A percentile compares a stretch with the other conserved stretches of the same genome.
phyloP scores from a whole-genome alignment of 2,329 filamentous ascomycete genomes.

The Amylocarpus encephaloides region DNA sequence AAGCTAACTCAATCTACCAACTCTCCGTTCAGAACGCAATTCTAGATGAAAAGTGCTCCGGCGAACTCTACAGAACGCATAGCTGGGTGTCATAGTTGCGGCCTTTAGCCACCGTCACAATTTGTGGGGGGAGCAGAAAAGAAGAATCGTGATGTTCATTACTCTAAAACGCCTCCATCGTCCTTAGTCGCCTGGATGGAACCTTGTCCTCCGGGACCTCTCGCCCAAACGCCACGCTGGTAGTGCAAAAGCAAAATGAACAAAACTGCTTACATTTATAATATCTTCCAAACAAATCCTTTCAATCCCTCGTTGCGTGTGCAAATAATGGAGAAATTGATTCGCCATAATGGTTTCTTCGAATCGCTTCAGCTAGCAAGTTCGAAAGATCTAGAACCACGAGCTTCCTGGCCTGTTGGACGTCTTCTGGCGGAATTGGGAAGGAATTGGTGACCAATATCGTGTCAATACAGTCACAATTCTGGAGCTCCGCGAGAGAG shows the following conservation, averaged over 20 bases:
- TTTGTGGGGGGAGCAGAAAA: conserved; percentile 4
- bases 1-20: conserved; percentile 49
- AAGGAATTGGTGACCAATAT: conserved; percentile 98
- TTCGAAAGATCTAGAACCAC: conserved; percentile 84
- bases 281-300: conserved; percentile 29
- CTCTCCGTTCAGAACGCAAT: conserved; percentile 74
- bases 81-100: conserved; percentile 46
- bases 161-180: conserved; percentile 15
- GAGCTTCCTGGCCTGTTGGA: conserved; percentile 69
- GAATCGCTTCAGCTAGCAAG: conserved; percentile 83
- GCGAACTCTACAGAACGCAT: conserved; percentile 69
- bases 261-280: conserved; percentile 47
- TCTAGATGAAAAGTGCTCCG: conserved; percentile 63
- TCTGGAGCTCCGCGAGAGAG: conserved; percentile 81
- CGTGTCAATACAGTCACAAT: conserved; percentile 86
- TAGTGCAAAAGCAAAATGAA: conserved; percentile 16
- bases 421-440: conserved; percentile 73
- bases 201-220: conserved; percentile 1
- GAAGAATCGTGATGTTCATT: conserved; percentile 5
- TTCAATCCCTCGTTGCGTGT: conserved; percentile 23
- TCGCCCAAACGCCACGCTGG: conserved; percentile 27
- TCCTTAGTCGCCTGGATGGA: conserved; percentile 17
- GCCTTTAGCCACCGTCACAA: conserved; percentile 2
- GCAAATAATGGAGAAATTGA: conserved; percentile 45
- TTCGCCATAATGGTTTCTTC: conserved; percentile 94